phyloP scores from a whole-genome alignment of 495 filamentous ascomycete species.

The Tuber magnatum region DNA sequence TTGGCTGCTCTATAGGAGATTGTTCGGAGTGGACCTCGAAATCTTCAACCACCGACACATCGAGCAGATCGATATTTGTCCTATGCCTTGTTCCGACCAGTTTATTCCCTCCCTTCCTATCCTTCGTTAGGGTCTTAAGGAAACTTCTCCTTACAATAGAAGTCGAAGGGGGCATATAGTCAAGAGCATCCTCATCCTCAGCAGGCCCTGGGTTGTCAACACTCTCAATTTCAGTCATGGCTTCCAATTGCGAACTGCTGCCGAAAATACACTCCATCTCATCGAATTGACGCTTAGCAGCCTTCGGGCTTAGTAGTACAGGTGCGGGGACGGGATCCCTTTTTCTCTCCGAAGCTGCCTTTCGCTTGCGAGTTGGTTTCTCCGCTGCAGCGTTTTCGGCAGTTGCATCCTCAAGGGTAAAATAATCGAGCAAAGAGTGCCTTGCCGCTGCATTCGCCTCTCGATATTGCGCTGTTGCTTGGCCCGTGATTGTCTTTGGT shows the following conservation, averaged over 20 bases:
- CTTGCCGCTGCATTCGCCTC: constrained; percentile 37
- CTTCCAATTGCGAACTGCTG: constrained; percentile 80
- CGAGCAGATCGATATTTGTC: background rate
- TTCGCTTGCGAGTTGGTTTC: constrained; percentile 21
- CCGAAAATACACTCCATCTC: constrained; percentile 83
- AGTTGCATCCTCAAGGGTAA: constrained; percentile 30
- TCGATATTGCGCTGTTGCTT: constrained; percentile 71
- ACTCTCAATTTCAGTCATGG: constrained; percentile 62
- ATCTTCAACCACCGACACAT: background rate
- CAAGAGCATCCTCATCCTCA: constrained; percentile 2
- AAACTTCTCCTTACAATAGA: constrained; percentile 35
- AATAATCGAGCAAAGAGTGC: constrained; percentile 41
- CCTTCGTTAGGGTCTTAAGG: constrained; percentile 39
- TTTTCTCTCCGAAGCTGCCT: constrained; percentile 45
- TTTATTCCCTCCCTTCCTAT: constrained; percentile 23
- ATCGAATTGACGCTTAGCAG: constrained; percentile 60
- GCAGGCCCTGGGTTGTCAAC: constrained; percentile 47
- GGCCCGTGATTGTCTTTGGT: constrained; percentile 72
- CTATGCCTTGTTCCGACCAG: constrained; percentile 6
- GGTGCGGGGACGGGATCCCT: constrained; percentile 41
- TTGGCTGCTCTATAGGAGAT: constrained; percentile 3
- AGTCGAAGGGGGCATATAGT: constrained; percentile 37
- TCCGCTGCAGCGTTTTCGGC: constrained; percentile 7
- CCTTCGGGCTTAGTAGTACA: constrained; percentile 64
- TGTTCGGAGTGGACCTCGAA: constrained; percentile 1